phyloP scores from a whole-genome alignment of 1,284 basidiomycete species.

The Ceratobasidium sp. region DNA sequence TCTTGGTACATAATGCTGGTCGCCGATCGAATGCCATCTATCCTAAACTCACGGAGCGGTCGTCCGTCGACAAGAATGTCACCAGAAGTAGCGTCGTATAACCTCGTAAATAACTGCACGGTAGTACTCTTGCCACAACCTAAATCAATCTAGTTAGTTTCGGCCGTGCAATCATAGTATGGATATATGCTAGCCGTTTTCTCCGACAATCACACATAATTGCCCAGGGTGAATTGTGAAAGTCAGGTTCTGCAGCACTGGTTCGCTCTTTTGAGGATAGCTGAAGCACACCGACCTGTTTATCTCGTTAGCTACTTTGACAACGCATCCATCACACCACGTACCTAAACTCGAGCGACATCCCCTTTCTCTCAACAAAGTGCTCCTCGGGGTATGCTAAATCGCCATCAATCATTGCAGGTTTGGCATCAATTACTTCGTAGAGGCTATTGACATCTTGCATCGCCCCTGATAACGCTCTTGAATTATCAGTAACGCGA shows the following conservation, averaged over 20 bases:
- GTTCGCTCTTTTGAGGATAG: slow-evolving; percentile 50
- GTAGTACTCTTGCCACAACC: slow-evolving; percentile 48
- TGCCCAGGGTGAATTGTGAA: slow-evolving; percentile 46
- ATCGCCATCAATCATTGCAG: slow-evolving; percentile 40
- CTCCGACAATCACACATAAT: slow-evolving; percentile 48
- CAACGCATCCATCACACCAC: neutral
- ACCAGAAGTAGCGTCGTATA: slow-evolving; percentile 45
- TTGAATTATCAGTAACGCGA: neutral
- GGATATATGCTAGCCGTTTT: slow-evolving; percentile 28
- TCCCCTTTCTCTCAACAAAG: slow-evolving; percentile 21
- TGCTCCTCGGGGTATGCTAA: slow-evolving; percentile 33
- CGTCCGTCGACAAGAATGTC: slow-evolving; percentile 46
- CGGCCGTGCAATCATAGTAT: neutral
- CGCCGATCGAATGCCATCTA: slow-evolving; percentile 29
- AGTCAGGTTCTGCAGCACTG: slow-evolving; percentile 25
- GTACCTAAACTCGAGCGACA: slow-evolving; percentile 47
- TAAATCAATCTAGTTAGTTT: neutral
- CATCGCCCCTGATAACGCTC: slow-evolving; percentile 32
- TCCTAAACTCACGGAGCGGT: slow-evolving; percentile 40
- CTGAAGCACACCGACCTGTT: slow-evolving; percentile 43
- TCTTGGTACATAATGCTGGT: slow-evolving; percentile 47
- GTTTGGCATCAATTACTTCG: slow-evolving; percentile 38
- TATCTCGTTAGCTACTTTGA: neutral
- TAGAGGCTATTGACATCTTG: slow-evolving; percentile 35
- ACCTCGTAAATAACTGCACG: slow-evolving; percentile 44